Evolutionary conservation across 441 rosid species (phyloP).

Genomic region (Kokia cookei): DNA sequence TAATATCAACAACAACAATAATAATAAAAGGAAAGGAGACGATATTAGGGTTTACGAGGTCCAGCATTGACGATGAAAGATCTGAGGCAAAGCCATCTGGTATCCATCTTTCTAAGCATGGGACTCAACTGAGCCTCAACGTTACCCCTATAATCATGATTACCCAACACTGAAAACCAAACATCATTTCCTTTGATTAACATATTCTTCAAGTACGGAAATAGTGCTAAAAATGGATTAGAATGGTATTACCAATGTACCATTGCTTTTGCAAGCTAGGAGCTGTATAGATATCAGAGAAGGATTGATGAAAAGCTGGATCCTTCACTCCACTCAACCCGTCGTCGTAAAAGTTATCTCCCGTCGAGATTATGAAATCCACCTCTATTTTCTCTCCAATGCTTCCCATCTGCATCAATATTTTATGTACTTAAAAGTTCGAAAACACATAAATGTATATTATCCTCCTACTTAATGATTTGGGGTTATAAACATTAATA

Average conservation of each 20-base stretch:
- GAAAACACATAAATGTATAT: too few species aligned
- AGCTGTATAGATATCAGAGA: conserved; percentile 43
- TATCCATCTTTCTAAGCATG: conserved; percentile 37
- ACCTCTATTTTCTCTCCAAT: conserved; percentile 48
- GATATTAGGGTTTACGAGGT: neutral
- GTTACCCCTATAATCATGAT: conserved; percentile 63
- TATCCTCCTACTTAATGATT: too few species aligned
- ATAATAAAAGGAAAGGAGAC: neutral
- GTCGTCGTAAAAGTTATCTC: conserved; percentile 57
- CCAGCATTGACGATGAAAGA: conserved; percentile 48
- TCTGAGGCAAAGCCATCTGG: conserved; percentile 60
- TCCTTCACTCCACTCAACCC: conserved; percentile 40
- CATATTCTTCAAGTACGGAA: too few species aligned
- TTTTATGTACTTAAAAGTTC: too few species aligned
- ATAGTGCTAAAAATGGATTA: too few species aligned
- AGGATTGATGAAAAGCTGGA: conserved; percentile 45
- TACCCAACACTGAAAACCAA: conserved; percentile 42
- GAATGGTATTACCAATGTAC: conserved; percentile 35
- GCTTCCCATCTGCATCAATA: conserved; percentile 40
- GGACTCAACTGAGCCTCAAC: conserved; percentile 47
- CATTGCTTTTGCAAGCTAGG: conserved; percentile 60
- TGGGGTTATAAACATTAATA: too few species aligned
- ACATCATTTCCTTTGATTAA: too few species aligned
- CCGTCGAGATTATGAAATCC: conserved; percentile 49
- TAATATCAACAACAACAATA: neutral